Evolutionary conservation across 164 flowering plant species (phyloP).

Genomic region (Tetrastigma voinierianum): DNA sequence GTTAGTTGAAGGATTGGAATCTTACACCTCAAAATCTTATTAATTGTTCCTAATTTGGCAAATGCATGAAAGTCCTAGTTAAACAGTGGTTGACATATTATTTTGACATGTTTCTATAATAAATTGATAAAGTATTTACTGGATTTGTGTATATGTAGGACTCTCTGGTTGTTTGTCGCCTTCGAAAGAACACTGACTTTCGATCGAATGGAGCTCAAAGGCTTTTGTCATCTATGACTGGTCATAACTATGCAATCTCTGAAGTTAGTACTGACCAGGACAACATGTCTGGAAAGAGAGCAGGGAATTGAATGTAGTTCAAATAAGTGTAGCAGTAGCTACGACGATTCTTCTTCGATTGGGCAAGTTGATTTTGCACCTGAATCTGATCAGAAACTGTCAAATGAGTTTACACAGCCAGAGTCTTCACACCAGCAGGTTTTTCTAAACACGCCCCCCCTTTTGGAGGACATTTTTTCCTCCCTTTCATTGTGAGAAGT

Average conservation of each 20-base stretch:
- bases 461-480: too few species aligned
- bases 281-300: conserved; percentile 15
- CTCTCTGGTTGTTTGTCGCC: conserved; percentile 70
- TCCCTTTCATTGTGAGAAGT: too few species aligned
- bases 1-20: too few species aligned
- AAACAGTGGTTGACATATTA: too few species aligned
- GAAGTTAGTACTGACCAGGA: conserved; percentile 23
- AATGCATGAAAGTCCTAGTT: too few species aligned
- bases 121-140: too few species aligned
- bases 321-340: conserved; percentile 39
- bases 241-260: conserved; percentile 14
- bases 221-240: conserved; percentile 9
- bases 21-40: too few species aligned
- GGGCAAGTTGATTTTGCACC: conserved; percentile 42
- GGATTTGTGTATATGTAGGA: conserved; percentile 38
- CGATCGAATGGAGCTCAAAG: conserved; percentile 21
- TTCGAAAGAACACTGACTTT: conserved; percentile 50
- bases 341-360: conserved; percentile 45
- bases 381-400: conserved; percentile 34
- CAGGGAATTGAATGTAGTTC: conserved; percentile 31
- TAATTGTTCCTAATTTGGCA: too few species aligned
- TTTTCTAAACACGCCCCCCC: too few species aligned
- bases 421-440: conserved; percentile 35
- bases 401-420: conserved; percentile 21
- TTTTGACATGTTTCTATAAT: too few species aligned